Conservation (phyloP, 192 early-diverging fungal species). For the Podila epicladia region DNA sequence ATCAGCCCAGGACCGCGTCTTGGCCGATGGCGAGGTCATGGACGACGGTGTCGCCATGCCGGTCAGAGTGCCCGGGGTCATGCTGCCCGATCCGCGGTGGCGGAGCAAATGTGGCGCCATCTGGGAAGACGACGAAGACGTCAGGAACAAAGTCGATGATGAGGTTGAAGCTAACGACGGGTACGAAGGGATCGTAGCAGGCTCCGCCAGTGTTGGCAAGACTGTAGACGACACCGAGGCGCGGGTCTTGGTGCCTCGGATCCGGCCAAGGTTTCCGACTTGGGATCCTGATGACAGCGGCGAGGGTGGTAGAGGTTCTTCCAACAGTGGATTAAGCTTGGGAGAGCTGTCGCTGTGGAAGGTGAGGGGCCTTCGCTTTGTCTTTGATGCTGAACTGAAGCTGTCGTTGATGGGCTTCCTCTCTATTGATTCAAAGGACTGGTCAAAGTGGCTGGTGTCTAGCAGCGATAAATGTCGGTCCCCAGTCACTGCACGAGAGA, state of each 20-base stretch:
- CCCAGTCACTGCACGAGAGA: too few species aligned
- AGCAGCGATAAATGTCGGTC: too few species aligned
- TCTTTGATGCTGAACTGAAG: neutral
- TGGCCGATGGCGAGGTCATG: neutral
- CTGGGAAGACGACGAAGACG: neutral
- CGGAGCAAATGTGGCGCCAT: neutral
- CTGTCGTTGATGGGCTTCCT: neutral
- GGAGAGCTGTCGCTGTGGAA: neutral
- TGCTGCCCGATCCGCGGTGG: constrained; percentile 1
- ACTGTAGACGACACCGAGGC: constrained; percentile 28
- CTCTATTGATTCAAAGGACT: too few species aligned
- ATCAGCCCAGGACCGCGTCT: neutral
- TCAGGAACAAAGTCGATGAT: neutral
- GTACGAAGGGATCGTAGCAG: neutral
- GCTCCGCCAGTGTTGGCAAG: constrained; percentile 11
- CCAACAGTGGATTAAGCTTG: neutral
- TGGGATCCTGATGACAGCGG: too few species aligned
- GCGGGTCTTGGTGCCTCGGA: constrained; percentile 25
- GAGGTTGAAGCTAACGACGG: neutral
- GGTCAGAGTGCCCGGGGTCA: neutral
- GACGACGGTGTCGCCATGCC: neutral
- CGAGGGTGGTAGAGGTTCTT: neutral
- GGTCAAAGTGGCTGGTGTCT: too few species aligned
- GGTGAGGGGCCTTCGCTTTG: neutral
- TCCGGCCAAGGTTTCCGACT: constrained; percentile 2